Base-by-base conservation (phyloP, 225 moss, liverwort and hornwort genomes). In the Neckera pumila region DNA sequence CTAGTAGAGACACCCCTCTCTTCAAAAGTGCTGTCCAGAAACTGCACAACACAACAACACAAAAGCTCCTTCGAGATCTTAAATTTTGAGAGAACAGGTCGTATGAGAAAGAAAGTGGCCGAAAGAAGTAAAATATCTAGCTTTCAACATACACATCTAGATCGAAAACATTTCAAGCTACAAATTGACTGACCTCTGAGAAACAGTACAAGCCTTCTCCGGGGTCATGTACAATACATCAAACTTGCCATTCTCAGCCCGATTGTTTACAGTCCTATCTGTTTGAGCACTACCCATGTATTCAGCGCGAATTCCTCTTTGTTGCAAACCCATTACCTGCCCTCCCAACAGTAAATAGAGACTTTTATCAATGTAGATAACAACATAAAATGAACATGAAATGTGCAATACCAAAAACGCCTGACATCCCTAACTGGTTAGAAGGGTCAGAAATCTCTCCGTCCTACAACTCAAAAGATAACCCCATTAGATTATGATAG, bases 171-270 rank as follows among this genome's bases (percentile, higher is more conserved):
- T 59, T 84, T 23, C 43, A 73, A 84, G 58, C 59, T 84, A 42
- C 4, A 23, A 45, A 7, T 26, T 64, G 25, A 59, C 83, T 81
- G 38, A 92, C 92, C 90, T 88, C 38, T 92, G 88, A 80, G 95
- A 93, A 42, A 93, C 93, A 76, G 45, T 82, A 84, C 98, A 98
- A 78, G 98, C 98, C 89, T 96, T 97, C 75, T 98, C 96, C 77
- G 98, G 96, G 23, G 97, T 98, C 98, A 98, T 97, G 80, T 98
- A 98, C 31, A 98, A 86, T 47, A 98, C 85, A 90, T 96, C 97
- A 72, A 93, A 96, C 82, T 95, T 96, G 51, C 98, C 98, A 58
- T 90, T 91, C 89, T 93, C 87, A 81, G 97, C 98, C 40, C 96
- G 93, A 66, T 72, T 54, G 81, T 86, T 91, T 81, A 96, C 91